Conservation (phyloP, 306 rosid species). For the Morella rubra region DNA sequence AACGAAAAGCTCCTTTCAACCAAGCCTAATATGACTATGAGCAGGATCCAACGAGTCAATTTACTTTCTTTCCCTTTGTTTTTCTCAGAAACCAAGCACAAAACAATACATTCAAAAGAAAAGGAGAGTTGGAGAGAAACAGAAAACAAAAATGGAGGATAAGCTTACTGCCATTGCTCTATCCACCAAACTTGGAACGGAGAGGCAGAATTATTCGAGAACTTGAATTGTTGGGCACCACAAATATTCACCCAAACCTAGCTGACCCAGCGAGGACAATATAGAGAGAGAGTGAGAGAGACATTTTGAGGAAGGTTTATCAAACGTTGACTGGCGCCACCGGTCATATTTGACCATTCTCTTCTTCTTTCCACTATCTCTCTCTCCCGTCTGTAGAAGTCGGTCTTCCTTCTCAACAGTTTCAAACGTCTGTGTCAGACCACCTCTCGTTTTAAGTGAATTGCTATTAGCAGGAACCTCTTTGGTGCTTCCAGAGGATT, state of each 20-base stretch:
- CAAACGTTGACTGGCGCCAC: constrained; percentile 75
- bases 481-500: constrained; percentile 15
- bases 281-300: constrained; percentile 10
- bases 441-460: neutral
- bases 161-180: constrained; percentile 72
- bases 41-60: constrained; percentile 16
- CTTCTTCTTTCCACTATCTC: neutral
- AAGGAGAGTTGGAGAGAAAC: neutral
- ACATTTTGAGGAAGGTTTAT: constrained; percentile 48
- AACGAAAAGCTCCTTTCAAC: neutral
- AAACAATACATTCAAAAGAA: constrained; percentile 16
- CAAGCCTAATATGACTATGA: constrained; percentile 25
- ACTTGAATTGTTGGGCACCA: constrained; percentile 24
- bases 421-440: constrained; percentile 28
- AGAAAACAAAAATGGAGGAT: neutral
- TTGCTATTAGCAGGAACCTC: neutral
- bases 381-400: constrained; percentile 30
- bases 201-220: constrained; percentile 25
- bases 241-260: constrained; percentile 21
- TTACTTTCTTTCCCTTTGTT: constrained; percentile 1
- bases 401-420: constrained; percentile 27
- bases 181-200: constrained; percentile 36
- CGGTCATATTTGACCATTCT: constrained; percentile 75
- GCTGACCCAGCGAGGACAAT: constrained; percentile 39
- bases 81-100: constrained; percentile 32